These are phyloP conservation scores for Paramecium sexaurelia DNA, from an alignment of 73 alveolate genomes.

Conservation along the genomic window DNA sequence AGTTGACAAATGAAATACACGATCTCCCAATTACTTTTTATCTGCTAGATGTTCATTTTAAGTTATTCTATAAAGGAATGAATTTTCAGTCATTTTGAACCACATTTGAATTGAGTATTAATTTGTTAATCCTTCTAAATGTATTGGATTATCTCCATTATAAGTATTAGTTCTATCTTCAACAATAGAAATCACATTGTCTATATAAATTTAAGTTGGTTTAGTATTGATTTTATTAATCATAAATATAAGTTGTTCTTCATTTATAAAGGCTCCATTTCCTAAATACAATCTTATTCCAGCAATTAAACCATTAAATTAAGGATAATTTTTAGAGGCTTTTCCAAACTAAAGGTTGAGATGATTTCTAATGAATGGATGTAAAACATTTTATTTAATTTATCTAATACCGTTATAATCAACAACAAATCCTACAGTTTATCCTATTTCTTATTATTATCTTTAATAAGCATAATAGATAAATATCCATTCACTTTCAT, in stretches of 20 bases:
- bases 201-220: background rate
- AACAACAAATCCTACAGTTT: background rate
- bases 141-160: conserved; percentile 9
- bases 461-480: conserved; percentile 13
- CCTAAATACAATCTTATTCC: conserved; percentile 29
- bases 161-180: background rate
- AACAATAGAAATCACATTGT: background rate
- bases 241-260: background rate
- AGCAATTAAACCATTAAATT: conserved; percentile 32
- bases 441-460: background rate
- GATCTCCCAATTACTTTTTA: background rate
- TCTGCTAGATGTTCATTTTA: background rate
- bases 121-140: background rate
- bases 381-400: background rate
- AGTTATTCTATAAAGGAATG: background rate
- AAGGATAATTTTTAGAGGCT: background rate
- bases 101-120: background rate
- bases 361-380: background rate
- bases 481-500: conserved; percentile 37
- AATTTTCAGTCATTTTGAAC: background rate
- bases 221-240: background rate
- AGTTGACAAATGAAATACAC: background rate
- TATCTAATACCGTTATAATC: background rate
- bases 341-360: background rate
- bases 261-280: background rate